Evolutionary conservation across 202 grass and related monocot species (phyloP).

Genomic region (Hordeum pubiflorum): DNA sequence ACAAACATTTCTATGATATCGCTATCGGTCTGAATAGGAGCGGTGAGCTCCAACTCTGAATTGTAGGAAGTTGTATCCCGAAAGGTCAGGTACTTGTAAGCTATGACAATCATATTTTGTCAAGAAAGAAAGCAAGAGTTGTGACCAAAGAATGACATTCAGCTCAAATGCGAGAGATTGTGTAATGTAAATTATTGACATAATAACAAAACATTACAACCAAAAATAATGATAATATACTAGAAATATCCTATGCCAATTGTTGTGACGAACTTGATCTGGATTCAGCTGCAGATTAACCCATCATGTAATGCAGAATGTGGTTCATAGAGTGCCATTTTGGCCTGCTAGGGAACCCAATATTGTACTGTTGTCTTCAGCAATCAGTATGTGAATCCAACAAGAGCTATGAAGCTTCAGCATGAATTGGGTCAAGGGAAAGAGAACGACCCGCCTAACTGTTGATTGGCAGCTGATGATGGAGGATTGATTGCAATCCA

Average conservation of each 20-base stretch:
- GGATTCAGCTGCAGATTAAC: slow-evolving; percentile 30
- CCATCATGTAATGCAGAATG: slow-evolving; percentile 17
- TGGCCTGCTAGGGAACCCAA: slow-evolving; percentile 17
- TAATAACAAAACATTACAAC: slow-evolving; percentile 32
- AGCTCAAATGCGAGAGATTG: slow-evolving; percentile 5
- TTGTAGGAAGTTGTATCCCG: neutral
- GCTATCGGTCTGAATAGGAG: neutral
- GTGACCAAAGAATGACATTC: slow-evolving; percentile 12
- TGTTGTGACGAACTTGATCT: slow-evolving; percentile 25
- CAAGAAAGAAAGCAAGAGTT: neutral
- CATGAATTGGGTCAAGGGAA: slow-evolving; percentile 61
- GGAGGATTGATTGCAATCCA: slow-evolving; percentile 91
- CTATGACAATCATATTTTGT: neutral
- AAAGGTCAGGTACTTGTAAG: neutral
- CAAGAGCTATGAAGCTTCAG: slow-evolving; percentile 11
- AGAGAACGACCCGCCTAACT: slow-evolving; percentile 75
- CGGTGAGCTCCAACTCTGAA: neutral
- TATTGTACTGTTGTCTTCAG: neutral
- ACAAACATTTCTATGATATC: neutral
- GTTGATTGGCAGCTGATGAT: slow-evolving; percentile 43
- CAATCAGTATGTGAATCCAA: slow-evolving; percentile 8
- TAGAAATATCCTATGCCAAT: slow-evolving; percentile 29
- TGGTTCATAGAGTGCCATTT: slow-evolving; percentile 8
- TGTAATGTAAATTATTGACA: slow-evolving; percentile 47
- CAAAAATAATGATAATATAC: slow-evolving; percentile 30